phyloP scores from a whole-genome alignment of 306 rosid species.

The Amphicarpaea edgeworthii region DNA sequence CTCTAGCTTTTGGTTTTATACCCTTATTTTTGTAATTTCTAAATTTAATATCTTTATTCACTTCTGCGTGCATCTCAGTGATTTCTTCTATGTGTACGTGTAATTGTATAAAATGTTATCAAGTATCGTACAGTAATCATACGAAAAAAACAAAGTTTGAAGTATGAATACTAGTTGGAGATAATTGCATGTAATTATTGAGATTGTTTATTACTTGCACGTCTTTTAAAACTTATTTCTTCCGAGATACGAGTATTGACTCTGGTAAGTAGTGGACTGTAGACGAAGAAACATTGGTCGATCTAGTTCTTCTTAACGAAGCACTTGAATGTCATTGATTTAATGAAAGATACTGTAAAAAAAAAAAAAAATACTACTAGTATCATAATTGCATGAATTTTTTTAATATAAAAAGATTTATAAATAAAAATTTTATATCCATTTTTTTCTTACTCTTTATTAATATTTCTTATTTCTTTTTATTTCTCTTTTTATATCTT shows the following conservation, averaged over 20 bases:
- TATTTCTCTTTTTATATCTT: no score
- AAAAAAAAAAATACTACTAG: no score
- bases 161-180: no score
- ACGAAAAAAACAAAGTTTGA: no score
- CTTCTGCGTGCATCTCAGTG: not conserved
- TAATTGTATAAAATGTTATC: no score
- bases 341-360: not conserved
- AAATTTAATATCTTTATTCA: not conserved
- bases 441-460: no score
- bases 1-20: slow-evolving; percentile 24
- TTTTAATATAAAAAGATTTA: not conserved
- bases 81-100: no score
- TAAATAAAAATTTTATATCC: no score
- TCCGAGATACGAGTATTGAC: slow-evolving; percentile 40
- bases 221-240: slow-evolving; percentile 44
- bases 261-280: not conserved
- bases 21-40: not conserved
- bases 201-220: slow-evolving; percentile 45
- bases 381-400: not conserved
- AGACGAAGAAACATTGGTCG: slow-evolving; percentile 4
- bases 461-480: no score
- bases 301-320: slow-evolving; percentile 16
- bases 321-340: not conserved
- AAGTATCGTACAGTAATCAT: no score
- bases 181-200: slow-evolving; percentile 40